A percentile compares a stretch with the other conserved stretches of the same genome.
Conservation (phyloP, 306 rosid species). For the Leucaena leucocephala region DNA sequence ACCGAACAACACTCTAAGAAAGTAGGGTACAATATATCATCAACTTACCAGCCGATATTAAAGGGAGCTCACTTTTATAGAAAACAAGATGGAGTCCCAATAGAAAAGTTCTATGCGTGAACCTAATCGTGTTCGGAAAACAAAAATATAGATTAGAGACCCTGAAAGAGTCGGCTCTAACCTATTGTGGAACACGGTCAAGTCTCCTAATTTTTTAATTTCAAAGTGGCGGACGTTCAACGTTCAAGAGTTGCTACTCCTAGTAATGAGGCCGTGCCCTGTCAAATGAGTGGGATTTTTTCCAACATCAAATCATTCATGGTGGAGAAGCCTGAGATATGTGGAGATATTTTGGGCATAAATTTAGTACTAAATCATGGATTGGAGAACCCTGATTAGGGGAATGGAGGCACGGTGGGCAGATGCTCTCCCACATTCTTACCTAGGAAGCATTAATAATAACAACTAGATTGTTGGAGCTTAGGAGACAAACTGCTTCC, state of each 20-base stretch:
- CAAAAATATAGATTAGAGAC: too few relatives aligned
- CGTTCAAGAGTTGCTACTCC: not conserved
- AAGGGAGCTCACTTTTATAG: too few relatives aligned
- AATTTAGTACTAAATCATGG: not conserved
- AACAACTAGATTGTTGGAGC: not conserved
- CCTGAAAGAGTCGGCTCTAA: too few relatives aligned
- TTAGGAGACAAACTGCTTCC: not conserved
- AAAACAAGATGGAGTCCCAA: too few relatives aligned
- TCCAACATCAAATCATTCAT: not conserved
- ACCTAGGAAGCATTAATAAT: not conserved
- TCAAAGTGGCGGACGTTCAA: not conserved
- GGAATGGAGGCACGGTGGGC: not conserved
- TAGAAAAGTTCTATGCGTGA: too few relatives aligned
- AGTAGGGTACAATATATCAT: too few relatives aligned
- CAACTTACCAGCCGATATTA: too few relatives aligned
- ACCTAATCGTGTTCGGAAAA: too few relatives aligned
- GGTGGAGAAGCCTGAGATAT: not conserved
- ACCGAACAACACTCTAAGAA: not conserved
- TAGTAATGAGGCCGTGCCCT: not conserved
- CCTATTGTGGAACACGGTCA: not conserved
- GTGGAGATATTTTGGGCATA: not conserved
- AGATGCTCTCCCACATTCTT: not conserved
- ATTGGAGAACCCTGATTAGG: not conserved
- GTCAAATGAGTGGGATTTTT: too few relatives aligned
- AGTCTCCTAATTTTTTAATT: not conserved